phyloP scores from a whole-genome alignment of 1,139 yeast species.

The Geotrichum histeridarum region DNA sequence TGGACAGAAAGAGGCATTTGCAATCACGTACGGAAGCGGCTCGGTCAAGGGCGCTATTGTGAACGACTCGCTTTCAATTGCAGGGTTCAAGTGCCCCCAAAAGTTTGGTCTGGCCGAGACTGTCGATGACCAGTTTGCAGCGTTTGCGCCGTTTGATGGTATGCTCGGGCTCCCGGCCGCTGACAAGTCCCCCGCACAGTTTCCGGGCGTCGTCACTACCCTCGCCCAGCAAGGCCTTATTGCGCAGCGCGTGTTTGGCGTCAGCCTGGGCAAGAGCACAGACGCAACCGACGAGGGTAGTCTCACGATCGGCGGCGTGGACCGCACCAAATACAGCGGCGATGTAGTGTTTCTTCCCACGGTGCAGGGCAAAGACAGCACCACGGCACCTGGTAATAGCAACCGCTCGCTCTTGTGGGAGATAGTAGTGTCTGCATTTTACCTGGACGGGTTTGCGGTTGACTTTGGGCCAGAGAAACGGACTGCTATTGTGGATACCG shows the following conservation, averaged over 20 bases:
- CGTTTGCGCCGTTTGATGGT: too few relatives aligned
- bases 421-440: constrained; percentile 36
- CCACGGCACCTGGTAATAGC: not conserved
- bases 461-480: constrained; percentile 41
- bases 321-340: constrained; percentile 42
- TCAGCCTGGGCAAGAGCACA: constrained; percentile 40
- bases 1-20: too few relatives aligned
- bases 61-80: too few relatives aligned
- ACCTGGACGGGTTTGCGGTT: constrained; percentile 52
- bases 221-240: too few relatives aligned
- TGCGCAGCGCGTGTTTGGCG: constrained; percentile 36
- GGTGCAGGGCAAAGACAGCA: not conserved
- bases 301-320: constrained; percentile 45
- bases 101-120: too few relatives aligned
- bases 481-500: constrained; percentile 57
- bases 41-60: too few relatives aligned
- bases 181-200: too few relatives aligned
- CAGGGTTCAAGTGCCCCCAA: too few relatives aligned
- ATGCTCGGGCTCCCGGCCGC: too few relatives aligned
- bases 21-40: too few relatives aligned
- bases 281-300: constrained; percentile 39
- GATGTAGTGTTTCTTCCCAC: constrained; percentile 38
- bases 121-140: too few relatives aligned
- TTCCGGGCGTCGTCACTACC: too few relatives aligned
- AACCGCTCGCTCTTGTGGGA: not conserved